Evolutionary conservation across 106 monocot genomes (phyloP).

Genomic region (Platanthera zijinensis): DNA sequence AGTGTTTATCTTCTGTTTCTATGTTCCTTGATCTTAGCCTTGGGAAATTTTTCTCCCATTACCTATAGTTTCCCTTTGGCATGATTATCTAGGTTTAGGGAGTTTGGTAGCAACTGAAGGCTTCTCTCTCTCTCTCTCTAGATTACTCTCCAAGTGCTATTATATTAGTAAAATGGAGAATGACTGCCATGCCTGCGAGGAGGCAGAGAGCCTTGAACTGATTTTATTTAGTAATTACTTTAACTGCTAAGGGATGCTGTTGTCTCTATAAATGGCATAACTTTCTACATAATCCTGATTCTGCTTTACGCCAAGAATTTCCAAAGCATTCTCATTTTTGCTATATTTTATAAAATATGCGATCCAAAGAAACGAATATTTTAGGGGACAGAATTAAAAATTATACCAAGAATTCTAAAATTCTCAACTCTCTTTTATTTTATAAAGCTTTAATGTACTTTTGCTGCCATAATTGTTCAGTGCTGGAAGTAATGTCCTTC

Average conservation of each 20-base stretch:
- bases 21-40: background rate
- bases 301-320: background rate
- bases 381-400: background rate
- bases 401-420: background rate
- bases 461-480: background rate
- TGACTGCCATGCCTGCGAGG: slow-evolving; percentile 1
- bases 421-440: background rate
- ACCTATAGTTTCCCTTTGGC: slow-evolving; percentile 1
- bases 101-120: background rate
- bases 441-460: background rate
- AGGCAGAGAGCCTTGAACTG: slow-evolving; percentile 1
- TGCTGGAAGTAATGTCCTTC: background rate
- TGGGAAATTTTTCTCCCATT: background rate
- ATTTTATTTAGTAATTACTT: background rate
- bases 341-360: background rate
- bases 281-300: background rate
- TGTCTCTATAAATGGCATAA: background rate
- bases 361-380: background rate
- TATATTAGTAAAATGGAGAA: background rate
- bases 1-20: slow-evolving; percentile 1
- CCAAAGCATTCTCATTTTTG: background rate
- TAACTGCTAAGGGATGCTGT: background rate
- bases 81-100: slow-evolving; percentile 3
- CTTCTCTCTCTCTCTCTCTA: background rate
- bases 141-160: background rate